Conservation (phyloP, 768 basidiomycete genomes). For the Galerina sulciceps region DNA sequence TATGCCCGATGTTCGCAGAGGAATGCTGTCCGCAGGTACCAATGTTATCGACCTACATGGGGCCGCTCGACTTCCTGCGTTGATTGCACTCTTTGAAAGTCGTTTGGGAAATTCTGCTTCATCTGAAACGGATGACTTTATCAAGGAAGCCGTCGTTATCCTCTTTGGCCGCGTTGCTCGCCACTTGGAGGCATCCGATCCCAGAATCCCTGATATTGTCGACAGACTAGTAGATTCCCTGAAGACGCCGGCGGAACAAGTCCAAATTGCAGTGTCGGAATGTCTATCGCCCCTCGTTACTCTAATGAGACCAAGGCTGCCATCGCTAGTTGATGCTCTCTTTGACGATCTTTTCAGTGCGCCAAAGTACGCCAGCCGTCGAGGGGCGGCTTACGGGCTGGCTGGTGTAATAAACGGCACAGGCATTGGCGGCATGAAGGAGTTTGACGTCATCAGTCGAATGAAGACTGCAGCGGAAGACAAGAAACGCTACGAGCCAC, state of each 20-base stretch:
- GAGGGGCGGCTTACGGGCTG: slow-evolving; percentile 97
- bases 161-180: slow-evolving; percentile 91
- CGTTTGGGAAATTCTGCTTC: slow-evolving; percentile 64
- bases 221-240: slow-evolving; percentile 87
- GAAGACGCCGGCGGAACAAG: slow-evolving; percentile 93
- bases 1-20: slow-evolving; percentile 75
- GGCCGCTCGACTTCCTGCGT: slow-evolving; percentile 63
- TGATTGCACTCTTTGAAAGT: slow-evolving; percentile 83
- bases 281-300: slow-evolving; percentile 89
- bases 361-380: slow-evolving; percentile 88
- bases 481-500: slow-evolving; percentile 84
- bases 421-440: slow-evolving; percentile 84
- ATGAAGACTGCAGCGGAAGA: slow-evolving; percentile 82
- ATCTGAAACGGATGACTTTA: slow-evolving; percentile 80
- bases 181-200: slow-evolving; percentile 79
- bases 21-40: slow-evolving; percentile 87
- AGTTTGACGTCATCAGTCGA: slow-evolving; percentile 76
- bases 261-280: slow-evolving; percentile 95
- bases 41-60: slow-evolving; percentile 86
- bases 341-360: slow-evolving; percentile 78
- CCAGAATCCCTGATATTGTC: slow-evolving; percentile 80
- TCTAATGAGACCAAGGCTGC: slow-evolving; percentile 63
- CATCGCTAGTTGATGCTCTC: slow-evolving; percentile 73
- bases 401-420: slow-evolving; percentile 93
- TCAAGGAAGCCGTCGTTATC: slow-evolving; percentile 95